Conservation (phyloP, 495 filamentous ascomycete genomes). For the Podospora anserina region DNA sequence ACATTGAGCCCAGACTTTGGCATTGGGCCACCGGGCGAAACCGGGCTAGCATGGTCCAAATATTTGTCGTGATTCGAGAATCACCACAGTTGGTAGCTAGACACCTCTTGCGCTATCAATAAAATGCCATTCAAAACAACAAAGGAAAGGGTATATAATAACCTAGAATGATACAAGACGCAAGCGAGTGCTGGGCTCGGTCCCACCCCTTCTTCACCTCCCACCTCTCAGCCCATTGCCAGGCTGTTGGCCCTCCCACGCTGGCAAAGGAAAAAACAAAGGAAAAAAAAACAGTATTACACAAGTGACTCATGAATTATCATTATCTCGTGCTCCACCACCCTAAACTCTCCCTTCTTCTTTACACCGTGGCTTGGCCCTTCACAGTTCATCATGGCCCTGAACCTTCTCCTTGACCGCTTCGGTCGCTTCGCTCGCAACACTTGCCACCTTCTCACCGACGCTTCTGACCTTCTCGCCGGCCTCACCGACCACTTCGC, state of each 20-base stretch:
- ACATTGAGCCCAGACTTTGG: not conserved
- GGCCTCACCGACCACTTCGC: conserved; percentile 26
- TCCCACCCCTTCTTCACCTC: not conserved
- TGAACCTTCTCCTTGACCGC: conserved; percentile 48
- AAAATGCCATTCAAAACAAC: not conserved
- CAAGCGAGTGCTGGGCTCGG: not conserved
- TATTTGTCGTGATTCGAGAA: not conserved
- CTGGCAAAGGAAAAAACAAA: not conserved
- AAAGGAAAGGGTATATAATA: conserved; percentile 14
- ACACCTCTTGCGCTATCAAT: not conserved
- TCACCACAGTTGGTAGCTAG: not conserved
- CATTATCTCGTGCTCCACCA: conserved; percentile 16
- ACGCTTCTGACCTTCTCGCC: conserved; percentile 30
- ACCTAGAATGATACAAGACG: conserved; percentile 7
- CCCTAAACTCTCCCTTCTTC: not conserved
- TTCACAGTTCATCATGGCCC: conserved; percentile 56
- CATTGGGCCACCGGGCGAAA: not conserved
- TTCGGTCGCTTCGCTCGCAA: conserved; percentile 42
- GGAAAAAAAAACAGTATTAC: conserved; percentile 6
- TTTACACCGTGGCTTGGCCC: not conserved
- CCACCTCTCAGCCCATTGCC: not conserved
- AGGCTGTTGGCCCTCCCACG: not conserved
- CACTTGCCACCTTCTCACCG: conserved; percentile 35
- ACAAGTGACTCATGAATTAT: conserved; percentile 13
- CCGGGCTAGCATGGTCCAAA: not conserved